Base-by-base conservation (phyloP, 1,139 yeast genomes). In the Debaryomycetaceae sp. region DNA sequence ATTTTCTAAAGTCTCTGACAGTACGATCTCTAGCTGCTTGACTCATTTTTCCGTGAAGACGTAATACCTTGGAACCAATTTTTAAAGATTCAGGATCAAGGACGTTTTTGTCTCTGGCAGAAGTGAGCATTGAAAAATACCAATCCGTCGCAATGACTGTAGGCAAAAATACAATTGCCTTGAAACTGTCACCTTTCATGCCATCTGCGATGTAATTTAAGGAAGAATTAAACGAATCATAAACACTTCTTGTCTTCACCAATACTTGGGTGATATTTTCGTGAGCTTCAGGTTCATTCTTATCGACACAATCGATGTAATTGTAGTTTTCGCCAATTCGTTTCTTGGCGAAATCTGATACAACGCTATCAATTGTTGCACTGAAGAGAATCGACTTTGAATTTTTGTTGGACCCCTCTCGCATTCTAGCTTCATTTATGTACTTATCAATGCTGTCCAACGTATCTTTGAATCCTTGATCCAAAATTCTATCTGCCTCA, bases 401-500 rank as follows among this genome's bases (percentile, higher is more conserved):
- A 8, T 62, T 54, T 49, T 58, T 34, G 29, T 65, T 59, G 49
- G 69, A 56, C 2, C 56, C 41, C 22, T 53, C 53, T 5, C 52
- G 62, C n/a, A 45, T 42, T 47, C 76, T 78, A 34, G 75, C 58
- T 1, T 58, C 58, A 44, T 71, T 75, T 49, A 85, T 68, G 34
- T 63, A 62, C 9, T 67, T 66, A 43, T 85, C 74, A 47, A 88
- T 84, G 37, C 72, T 66, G 45, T 75, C 72, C 48, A 89, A 68
- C 48, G 81, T 84, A 42, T 76, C 80, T 57, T 80, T 81, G 60
- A 89, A 89, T 11, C 95, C 95, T 50, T 80, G 82, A 60, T 85
- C 93, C 51, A 88, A 69, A 42, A 88, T 67, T 58, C 93, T 78
- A 65, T 88, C 96, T 40, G 97, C 96, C 69, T 90, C 97, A 63